Conservation (phyloP, 495 filamentous ascomycete genomes). For the Gamarada debralockiae region DNA sequence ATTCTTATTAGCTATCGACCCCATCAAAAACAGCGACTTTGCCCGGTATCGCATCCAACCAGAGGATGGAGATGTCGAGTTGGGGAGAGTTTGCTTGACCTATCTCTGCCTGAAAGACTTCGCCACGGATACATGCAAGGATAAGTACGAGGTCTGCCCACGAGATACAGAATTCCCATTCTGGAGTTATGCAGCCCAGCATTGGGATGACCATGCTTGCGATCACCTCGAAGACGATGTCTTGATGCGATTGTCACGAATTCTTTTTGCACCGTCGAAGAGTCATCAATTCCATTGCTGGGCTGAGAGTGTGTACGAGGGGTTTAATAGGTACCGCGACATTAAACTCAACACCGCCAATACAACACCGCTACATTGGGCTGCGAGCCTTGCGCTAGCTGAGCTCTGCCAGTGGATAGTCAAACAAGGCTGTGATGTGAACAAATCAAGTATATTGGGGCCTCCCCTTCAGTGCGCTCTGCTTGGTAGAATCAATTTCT, state of each 20-base stretch:
- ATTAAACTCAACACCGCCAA: background rate
- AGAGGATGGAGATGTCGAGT: background rate
- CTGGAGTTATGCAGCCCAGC: no score
- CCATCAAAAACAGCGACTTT: background rate
- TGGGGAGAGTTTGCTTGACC: constrained; percentile 13
- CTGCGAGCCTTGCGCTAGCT: constrained; percentile 9
- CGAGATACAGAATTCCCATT: no score
- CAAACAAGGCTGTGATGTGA: constrained; percentile 6
- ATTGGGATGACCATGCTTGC: no score
- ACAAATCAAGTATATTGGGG: constrained; percentile 17
- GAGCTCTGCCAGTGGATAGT: constrained; percentile 16
- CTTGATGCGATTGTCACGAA: no score
- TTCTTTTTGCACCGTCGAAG: no score
- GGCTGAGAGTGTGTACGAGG: background rate
- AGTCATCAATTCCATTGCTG: background rate
- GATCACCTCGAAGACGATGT: no score
- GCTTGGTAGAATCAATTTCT: background rate
- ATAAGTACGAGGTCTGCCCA: background rate
- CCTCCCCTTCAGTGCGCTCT: constrained; percentile 23
- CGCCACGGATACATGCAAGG: no score
- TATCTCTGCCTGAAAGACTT: no score
- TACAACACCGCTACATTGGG: constrained; percentile 22
- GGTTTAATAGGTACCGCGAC: background rate
- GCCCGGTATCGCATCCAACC: constrained; percentile 7
- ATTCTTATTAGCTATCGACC: constrained; percentile 23